A percentile compares a stretch with the other conserved stretches of the same genome.
Evolutionary conservation across 2,329 filamentous ascomycete genomes (phyloP).

Genomic region (Xylaria sp.): DNA sequence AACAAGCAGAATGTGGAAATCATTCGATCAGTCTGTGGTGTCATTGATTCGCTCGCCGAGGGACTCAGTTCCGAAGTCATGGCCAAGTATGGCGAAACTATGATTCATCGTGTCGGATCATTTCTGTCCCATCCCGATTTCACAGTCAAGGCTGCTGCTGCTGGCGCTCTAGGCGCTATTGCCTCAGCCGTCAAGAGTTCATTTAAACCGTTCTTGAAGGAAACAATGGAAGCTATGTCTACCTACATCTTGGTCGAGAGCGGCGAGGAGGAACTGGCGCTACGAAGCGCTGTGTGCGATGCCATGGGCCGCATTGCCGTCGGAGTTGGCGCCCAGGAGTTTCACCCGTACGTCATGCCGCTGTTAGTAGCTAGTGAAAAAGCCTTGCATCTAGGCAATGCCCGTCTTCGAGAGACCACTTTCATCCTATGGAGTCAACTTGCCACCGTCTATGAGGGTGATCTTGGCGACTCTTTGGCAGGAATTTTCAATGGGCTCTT

Average conservation of each 20-base stretch:
- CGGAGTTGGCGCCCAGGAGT: constrained; percentile 84
- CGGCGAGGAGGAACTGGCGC: constrained; percentile 86
- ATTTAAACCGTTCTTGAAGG: constrained; percentile 91
- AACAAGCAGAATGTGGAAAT: constrained; percentile 84
- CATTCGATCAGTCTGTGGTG: constrained; percentile 88
- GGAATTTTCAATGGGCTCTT: constrained; percentile 84
- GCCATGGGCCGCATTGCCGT: constrained; percentile 91
- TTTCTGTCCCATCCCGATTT: constrained; percentile 86
- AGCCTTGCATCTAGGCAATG: constrained; percentile 86
- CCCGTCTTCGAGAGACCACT: constrained; percentile 91
- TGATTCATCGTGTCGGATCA: constrained; percentile 85
- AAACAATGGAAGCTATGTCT: constrained; percentile 89
- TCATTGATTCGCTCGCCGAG: constrained; percentile 90
- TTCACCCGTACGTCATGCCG: constrained; percentile 90
- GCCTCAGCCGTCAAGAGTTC: constrained; percentile 83
- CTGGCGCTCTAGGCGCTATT: constrained; percentile 89
- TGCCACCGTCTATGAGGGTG: constrained; percentile 89
- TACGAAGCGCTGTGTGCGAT: constrained; percentile 90
- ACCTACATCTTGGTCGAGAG: constrained; percentile 87
- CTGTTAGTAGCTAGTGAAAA: constrained; percentile 95
- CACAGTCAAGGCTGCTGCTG: constrained; percentile 89
- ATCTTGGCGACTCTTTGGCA: constrained; percentile 80
- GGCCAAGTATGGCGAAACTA: constrained; percentile 80
- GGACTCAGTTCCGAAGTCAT: constrained; percentile 84
- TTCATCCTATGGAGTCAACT: constrained; percentile 97